A percentile compares a stretch with the other conserved stretches of the same genome.
These are phyloP conservation scores for Aschersonia sp. DNA, from an alignment of 2,329 filamentous ascomycete species.

Conservation along the genomic window DNA sequence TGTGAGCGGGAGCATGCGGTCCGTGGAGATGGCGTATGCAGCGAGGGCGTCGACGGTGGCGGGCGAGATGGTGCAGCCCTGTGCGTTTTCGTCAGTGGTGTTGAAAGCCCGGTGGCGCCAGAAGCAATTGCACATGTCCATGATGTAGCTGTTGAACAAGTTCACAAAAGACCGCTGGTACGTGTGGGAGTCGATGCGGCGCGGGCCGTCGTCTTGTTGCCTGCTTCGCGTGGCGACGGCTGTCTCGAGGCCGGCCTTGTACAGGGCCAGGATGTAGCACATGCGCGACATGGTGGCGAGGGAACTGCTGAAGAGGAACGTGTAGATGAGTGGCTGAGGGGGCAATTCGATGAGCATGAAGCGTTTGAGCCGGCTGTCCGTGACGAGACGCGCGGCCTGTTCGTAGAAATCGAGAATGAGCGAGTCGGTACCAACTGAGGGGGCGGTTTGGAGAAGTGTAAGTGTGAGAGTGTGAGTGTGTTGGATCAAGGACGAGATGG, in stretches of 20 bases:
- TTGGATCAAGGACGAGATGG: slow-evolving; percentile 26
- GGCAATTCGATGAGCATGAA: slow-evolving; percentile 55
- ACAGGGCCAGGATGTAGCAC: slow-evolving; percentile 53
- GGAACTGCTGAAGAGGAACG: slow-evolving; percentile 51
- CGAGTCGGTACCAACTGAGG: slow-evolving; percentile 29
- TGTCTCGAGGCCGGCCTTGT: slow-evolving; percentile 61
- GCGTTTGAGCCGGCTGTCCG: slow-evolving; percentile 31
- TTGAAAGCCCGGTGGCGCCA: slow-evolving; percentile 66
- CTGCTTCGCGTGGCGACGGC: slow-evolving; percentile 30
- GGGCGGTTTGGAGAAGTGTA: slow-evolving; percentile 41
- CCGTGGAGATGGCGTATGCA: slow-evolving; percentile 32
- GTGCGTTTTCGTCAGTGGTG: slow-evolving; percentile 45
- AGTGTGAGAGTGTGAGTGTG: slow-evolving; percentile 43
- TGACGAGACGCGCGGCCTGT: slow-evolving; percentile 40
- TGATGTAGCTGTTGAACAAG: slow-evolving; percentile 69
- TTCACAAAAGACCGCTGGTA: slow-evolving; percentile 49
- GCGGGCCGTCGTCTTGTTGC: slow-evolving; percentile 11
- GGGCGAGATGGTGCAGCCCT: slow-evolving; percentile 35
- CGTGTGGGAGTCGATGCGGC: slow-evolving; percentile 17
- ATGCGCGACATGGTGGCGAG: slow-evolving; percentile 52
- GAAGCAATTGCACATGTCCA: slow-evolving; percentile 75
- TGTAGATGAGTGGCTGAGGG: slow-evolving; percentile 53
- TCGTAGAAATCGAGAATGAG: slow-evolving; percentile 59
- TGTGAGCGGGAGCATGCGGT: slow-evolving; percentile 29
- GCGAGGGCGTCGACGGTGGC: slow-evolving; percentile 29